Base-by-base conservation (phyloP, 2,329 filamentous ascomycete genomes). In the Fusarium vanettenii region DNA sequence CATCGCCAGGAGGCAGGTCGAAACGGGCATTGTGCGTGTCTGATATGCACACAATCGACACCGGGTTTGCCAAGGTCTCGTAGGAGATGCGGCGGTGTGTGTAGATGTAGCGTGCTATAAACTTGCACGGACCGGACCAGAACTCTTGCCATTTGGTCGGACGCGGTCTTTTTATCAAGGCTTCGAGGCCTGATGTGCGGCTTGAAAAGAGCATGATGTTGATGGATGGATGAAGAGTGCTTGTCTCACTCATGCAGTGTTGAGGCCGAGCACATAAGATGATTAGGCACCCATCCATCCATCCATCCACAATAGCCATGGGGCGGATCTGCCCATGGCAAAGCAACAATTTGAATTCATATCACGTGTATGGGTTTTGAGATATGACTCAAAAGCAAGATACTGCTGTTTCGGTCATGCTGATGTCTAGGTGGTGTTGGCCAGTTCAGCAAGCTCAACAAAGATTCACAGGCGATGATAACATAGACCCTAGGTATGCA, bases 11-110 rank as follows among this genome's bases (percentile, higher is more conserved):
- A 1, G 85, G 85, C 10, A 88, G 69, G 1, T 65, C 60, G 5
- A 81, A 82, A 11, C 80, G 79, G 18, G 70, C 79, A 69, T 84
- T 84, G 76, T 87, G 85, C 13, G 85, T 87, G 71, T 87, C 85
- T 8, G 86, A 87, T 37, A 87, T 71, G 75, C 84, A 86, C 14
- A 85, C 83, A 8, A 86, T 66, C 9, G 71, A 80, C 33, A 77
- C 66, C 18, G 72, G 59, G 29, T 52, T 66, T 55, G 43, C 25
- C 18, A 31, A 37, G 16, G 61, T 22, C 18, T 63, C n/a, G 10
- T 39, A 29, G 13, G 22, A 18, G 13, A 69, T 37, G 18, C 14
- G 39, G 10, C 60, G 64, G 59, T 43, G 29, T 18, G 20, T 39
- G 56, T 74, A 69, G 5, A 66, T 50, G 22, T 33, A 71, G 18